Evolutionary conservation across 768 basidiomycete species (phyloP), one percentile per base, ranked within the genome.

Genomic region (Tylopilus plumbeoviolaceoides): DNA sequence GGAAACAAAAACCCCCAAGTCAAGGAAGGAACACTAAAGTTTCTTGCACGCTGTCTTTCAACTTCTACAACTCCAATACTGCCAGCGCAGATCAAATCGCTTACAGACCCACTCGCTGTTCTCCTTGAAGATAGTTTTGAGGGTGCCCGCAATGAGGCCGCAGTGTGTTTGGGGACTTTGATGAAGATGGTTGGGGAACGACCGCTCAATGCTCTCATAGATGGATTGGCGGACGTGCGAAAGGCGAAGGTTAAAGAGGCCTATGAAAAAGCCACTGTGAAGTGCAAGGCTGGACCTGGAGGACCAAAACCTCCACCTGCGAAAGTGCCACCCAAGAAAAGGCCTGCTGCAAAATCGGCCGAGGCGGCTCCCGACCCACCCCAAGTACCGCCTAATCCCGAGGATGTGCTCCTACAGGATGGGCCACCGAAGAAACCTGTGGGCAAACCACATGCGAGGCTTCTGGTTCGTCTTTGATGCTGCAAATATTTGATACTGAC

Each of bases 151-250:
- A 87, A 85, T 51, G 89, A 94, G 59, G 91, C 94, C n/a, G 94
- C 94, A 0, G 79, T 79, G 36, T 89, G 85, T 60, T 75, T 99
- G 31, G 97, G 95, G 17, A 86, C 84, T 0, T 72, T 98, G 59
- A 95, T 95, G 89, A 98, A 91, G 76, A 95, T 98, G 80, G 81
- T 98, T 11, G 97, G 97, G 20, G 95, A 98, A 65, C 78, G 95
- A 27, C 86, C 88, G 17, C 78, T 99, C 42, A 93, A 88, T 63
- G 91, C 91, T 1, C 74, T 89, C 7, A 79, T 95, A 75, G 95
- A 98, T 56, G 75, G 80, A 9, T 74, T 98, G 51, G 84, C 90
- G 17, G 94, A 98, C 61, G 76, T 95, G 20, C 78, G 93, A 58
- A 94, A 91, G 71, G 78, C 77, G 3, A 99, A 98, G 72, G 91